Conservation (phyloP, 169 alveolate species). For the Toxoplasma gondii region DNA sequence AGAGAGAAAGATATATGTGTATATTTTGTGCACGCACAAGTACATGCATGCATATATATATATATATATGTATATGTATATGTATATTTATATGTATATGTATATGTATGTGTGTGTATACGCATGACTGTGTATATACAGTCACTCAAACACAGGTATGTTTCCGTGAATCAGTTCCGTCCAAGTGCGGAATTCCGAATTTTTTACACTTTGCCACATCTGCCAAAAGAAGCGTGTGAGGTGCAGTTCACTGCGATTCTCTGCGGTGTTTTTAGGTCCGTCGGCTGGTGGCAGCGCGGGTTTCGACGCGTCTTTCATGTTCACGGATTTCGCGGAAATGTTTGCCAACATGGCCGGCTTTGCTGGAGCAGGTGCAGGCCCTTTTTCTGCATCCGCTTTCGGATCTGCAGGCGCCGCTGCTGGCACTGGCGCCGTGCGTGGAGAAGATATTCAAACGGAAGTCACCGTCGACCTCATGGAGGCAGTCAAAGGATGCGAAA, state of each 20-base stretch:
- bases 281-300: constrained; percentile 82
- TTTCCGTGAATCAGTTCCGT: too few relatives aligned
- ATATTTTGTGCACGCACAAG: too few relatives aligned
- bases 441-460: neutral
- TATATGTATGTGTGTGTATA: too few relatives aligned
- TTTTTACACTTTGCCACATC: neutral
- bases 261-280: constrained; percentile 48
- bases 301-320: constrained; percentile 82
- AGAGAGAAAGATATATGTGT: too few relatives aligned
- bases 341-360: constrained; percentile 77
- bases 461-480: constrained; percentile 82
- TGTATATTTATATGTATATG: too few relatives aligned
- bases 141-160: too few relatives aligned
- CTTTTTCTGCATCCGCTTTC: neutral
- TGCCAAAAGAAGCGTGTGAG: neutral
- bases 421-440: constrained; percentile 41
- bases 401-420: constrained; percentile 79
- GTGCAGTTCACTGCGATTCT: neutral
- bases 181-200: neutral
- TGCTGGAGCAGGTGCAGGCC: neutral
- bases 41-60: too few relatives aligned
- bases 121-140: too few relatives aligned
- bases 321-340: constrained; percentile 87
- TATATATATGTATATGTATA: too few relatives aligned
- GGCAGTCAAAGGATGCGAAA: constrained; percentile 85